Conservation (phyloP, 1,284 basidiomycete species). For the Xerocomus minutiporus region DNA sequence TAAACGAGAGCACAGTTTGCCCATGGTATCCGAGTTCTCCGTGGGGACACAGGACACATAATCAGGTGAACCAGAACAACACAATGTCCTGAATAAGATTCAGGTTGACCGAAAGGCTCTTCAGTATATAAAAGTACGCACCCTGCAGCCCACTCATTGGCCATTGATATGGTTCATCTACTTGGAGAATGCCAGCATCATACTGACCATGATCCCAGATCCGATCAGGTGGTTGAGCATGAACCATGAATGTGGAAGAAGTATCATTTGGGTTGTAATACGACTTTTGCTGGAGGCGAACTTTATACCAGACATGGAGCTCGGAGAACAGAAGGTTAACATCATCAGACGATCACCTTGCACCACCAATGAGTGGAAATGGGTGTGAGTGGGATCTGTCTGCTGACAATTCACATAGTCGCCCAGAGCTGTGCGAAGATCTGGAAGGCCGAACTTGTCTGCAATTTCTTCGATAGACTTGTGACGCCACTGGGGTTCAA, state of each 20-base stretch:
- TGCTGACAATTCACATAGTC: background rate
- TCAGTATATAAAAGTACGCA: background rate
- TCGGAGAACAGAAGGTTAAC: background rate
- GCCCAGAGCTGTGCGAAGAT: background rate
- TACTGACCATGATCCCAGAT: background rate
- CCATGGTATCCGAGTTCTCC: background rate
- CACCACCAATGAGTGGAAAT: background rate
- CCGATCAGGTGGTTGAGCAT: background rate
- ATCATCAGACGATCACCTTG: background rate
- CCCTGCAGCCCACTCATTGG: background rate
- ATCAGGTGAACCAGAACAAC: background rate
- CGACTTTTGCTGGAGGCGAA: background rate
- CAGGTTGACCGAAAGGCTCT: background rate
- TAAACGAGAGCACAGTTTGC: background rate
- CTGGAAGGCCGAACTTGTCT: background rate
- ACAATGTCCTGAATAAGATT: background rate
- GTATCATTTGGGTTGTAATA: background rate
- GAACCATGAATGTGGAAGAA: background rate
- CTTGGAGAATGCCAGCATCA: background rate
- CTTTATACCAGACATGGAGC: background rate
- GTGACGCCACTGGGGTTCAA: background rate
- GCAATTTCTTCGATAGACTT: background rate
- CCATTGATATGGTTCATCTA: background rate
- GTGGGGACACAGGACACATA: constrained; percentile 1
- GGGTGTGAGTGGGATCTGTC: background rate